Base-by-base conservation (phyloP, 345 rosid species). In the Erucastrum elatum region DNA sequence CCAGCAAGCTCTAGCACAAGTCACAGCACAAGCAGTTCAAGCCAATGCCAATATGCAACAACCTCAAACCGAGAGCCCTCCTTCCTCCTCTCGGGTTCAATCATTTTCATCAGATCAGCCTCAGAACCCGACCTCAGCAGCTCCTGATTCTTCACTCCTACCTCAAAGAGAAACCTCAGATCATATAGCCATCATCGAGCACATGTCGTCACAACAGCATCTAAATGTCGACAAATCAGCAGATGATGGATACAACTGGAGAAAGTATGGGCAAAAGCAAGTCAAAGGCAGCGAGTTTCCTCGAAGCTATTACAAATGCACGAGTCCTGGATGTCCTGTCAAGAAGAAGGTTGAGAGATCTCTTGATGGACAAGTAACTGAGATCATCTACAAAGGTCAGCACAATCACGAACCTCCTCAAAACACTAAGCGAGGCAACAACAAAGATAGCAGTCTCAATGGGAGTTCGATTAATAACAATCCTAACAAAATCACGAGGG, bases 181-280 rank as follows among this genome's bases (percentile, higher is more conserved):
- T 33, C 37, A 34, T 65, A 17, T 72, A 80, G 80, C 83, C 29
- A 84, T 75, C 37, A 56, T 84, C 11, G 86, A 90, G 76, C 88
- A 83, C 4, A 82, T 82, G 69, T 64, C 82, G 71, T 69, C 83
- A 13, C 91, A 87, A 37, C 84, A 85, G 77, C 75, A 74, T 59
- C 37, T 75, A n/a, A 56, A 76, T 44, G 83, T 81, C 29, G 96
- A 88, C 78, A 94, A 89, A 83, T 92, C 94, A 34, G 87, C 89
- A n/a, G 86, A 77, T 75, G 97, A 94, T 80, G 88, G 88, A 21
- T 91, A 86, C 69, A 94, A 94, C 72, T 94, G 96, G 98, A 78
- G 98, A 64, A 94, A 94, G 84, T 94, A 94, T 34, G 96, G 97
- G 51, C 97, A 94, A 82, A 94, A 94, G 80, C 94, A 91, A 81